Base-by-base conservation (phyloP, 169 alveolate genomes). In the Cryptosporidium canis region DNA sequence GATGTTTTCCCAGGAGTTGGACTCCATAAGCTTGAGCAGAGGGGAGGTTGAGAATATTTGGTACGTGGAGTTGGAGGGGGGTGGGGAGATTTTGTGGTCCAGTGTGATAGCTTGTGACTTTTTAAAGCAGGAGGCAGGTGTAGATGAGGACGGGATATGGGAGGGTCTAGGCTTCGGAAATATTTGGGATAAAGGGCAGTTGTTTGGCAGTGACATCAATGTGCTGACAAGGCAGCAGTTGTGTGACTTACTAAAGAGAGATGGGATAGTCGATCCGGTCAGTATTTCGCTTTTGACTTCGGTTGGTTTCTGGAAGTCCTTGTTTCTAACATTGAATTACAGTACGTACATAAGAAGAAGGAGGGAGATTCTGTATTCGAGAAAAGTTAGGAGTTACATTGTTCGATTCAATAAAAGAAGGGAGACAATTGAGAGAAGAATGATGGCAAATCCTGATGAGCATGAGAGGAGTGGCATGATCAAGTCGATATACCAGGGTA, bases 271-370 rank as follows among this genome's bases (percentile, higher is more conserved):
- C 16, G 67, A 55, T 29, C 11, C 47, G 18, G 33, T 24, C n/a
- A 51, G 48, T 56, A 16, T 77, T 24, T 2, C 5, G 11, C 51
- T 77, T n/a, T 77, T 77, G 18, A 43, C 65, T 41, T 77, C 87
- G 14, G 7, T 77, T 24, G 87, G 77, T n/a, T 29, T 77, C 39
- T 77, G 87, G 87, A 77, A 77, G 27, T 77, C 87, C 16, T 24
- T 77, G 14, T 77, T 77, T 77, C 39, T 77, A 24, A 27, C 72
- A 43, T 41, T 77, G 27, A 77, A 77, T 39, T 77, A 77, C 35
- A 55, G 66, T 33, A 44, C 71, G 0, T 77, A 77, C 44, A 56
- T 77, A 21, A 58, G 31, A 66, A 77, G 33, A 77, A 77, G 21
- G 43, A 43, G 87, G 31, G 87, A 77, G 44, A 77, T 58, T 29